Evolutionary conservation across 352 stramenopile genomes (phyloP), one percentile per base, ranked within the genome.

Genomic region (Peronospora destructor): DNA sequence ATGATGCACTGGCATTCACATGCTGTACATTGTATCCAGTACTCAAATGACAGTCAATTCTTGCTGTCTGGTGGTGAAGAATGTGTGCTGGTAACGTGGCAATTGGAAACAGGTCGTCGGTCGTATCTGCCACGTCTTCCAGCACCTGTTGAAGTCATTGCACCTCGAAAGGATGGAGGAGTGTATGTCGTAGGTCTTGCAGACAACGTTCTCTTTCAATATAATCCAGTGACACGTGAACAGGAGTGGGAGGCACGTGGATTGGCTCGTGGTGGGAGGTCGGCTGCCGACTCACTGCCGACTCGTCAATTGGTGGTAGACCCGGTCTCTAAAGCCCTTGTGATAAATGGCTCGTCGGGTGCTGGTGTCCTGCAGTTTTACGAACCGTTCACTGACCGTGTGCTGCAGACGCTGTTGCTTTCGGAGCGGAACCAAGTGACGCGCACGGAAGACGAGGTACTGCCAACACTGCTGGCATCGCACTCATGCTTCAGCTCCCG

Each of bases 1-100:
- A 85, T 77, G 56, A 70, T 91, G 61, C 85, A 95, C 59, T 95
- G 85, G 85, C 85, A 95, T 53, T 69, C 85, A 23, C 82, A 95
- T 41, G 70, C 74, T 1, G 79, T 95, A 10, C 51, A 64, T 40
- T 87, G 73, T 29, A 25, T 94, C 2, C 57, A 66, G 40, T 95
- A 91, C 70, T 83, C 80, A 21, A 69, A 53, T 26, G 68, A 95
- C 49, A 82, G 84, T 33, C 70, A 82, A 25, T 90, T 80, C 45
- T 48, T 95, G 13, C 36, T 93, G 9, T 94, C 80, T 0, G 85
- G 85, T 7, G 85, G 85, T 36, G 76, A 95, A 29, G 85, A 95
- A 53, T 85, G 76, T 51, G 84, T 95, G 41, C 52, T 95, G 14
- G 80, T 95, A 14, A 79, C 82, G 28, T 95, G 85, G 84, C 79